Percentiles rank a stretch among this genome's conserved stretches.
Conservation (phyloP, 148 eudicot species). For the Cornus kousa region DNA sequence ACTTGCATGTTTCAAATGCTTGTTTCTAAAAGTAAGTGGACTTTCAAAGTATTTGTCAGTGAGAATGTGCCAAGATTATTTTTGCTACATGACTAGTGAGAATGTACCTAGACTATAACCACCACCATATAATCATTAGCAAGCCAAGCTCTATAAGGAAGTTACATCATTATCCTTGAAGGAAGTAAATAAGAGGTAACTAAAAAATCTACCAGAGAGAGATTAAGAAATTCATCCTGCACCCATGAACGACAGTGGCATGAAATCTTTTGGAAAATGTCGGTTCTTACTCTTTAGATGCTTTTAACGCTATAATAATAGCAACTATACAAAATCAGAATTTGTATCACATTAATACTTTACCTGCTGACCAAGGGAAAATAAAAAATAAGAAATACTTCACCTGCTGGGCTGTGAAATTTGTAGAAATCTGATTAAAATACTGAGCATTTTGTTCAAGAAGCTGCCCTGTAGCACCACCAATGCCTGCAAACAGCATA, state of each 20-base stretch:
- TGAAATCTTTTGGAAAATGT: no score
- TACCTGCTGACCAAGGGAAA: constrained; percentile 36
- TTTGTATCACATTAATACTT: not conserved
- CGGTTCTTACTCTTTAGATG: not conserved
- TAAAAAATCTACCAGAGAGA: no score
- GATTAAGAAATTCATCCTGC: not conserved
- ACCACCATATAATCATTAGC: no score
- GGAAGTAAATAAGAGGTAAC: no score
- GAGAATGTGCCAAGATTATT: no score
- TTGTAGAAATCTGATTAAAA: constrained; percentile 55
- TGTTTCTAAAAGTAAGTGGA: no score
- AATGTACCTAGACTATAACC: no score
- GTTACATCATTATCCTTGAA: no score
- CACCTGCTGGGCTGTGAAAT: constrained; percentile 59
- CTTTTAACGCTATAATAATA: not conserved
- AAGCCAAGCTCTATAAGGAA: no score
- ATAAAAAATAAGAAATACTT: not conserved
- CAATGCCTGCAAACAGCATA: constrained; percentile 42
- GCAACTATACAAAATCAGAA: not conserved
- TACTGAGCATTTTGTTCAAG: constrained; percentile 62
- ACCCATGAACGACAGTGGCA: not conserved
- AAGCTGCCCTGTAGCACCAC: constrained; percentile 49
- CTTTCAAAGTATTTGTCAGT: no score
- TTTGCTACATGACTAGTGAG: no score
- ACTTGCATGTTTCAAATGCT: no score